phyloP scores from a whole-genome alignment of 1,139 yeast genomes.

The Geotrichum cucujoidarum region DNA sequence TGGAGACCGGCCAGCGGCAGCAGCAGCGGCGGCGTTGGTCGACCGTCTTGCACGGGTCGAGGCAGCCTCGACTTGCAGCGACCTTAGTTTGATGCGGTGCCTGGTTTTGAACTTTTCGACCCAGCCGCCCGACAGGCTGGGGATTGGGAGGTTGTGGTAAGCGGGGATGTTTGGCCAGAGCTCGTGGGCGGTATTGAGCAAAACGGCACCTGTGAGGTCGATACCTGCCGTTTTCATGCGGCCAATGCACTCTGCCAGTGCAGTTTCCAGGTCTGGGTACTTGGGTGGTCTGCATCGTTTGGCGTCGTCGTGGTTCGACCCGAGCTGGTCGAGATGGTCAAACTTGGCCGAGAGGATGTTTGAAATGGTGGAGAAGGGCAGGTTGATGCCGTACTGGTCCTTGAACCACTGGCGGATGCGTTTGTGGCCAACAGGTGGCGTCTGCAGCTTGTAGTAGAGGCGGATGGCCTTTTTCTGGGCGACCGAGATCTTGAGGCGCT shows the following conservation, averaged over 20 bases:
- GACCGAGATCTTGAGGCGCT: slow-evolving; percentile 20
- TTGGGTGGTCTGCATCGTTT: slow-evolving; percentile 20
- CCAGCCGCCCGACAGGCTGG: slow-evolving; percentile 20
- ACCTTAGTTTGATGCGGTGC: slow-evolving; percentile 17
- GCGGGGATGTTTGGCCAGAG: slow-evolving; percentile 19
- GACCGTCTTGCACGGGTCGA: slow-evolving; percentile 15
- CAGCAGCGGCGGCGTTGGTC: slow-evolving; percentile 3
- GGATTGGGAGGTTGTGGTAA: slow-evolving; percentile 14
- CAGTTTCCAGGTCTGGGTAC: slow-evolving; percentile 20
- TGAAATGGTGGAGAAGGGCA: slow-evolving; percentile 20
- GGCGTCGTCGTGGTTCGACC: slow-evolving; percentile 18
- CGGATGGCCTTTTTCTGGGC: slow-evolving; percentile 21
- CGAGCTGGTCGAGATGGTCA: slow-evolving; percentile 19
- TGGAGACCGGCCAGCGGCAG: slow-evolving; percentile 1
- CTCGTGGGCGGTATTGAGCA: slow-evolving; percentile 17
- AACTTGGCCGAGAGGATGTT: slow-evolving; percentile 20
- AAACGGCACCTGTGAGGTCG: slow-evolving; percentile 18
- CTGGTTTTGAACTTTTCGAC: slow-evolving; percentile 20
- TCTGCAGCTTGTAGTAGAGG: slow-evolving; percentile 13
- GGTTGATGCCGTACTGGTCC: slow-evolving; percentile 14
- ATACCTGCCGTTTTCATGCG: slow-evolving; percentile 15
- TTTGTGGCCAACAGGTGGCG: slow-evolving; percentile 18
- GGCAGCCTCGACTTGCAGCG: slow-evolving; percentile 19
- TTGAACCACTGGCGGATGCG: slow-evolving; percentile 19
- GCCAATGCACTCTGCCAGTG: slow-evolving; percentile 18